Conservation (phyloP, 2,329 filamentous ascomycete species). For the Scytalidium lignicola region DNA sequence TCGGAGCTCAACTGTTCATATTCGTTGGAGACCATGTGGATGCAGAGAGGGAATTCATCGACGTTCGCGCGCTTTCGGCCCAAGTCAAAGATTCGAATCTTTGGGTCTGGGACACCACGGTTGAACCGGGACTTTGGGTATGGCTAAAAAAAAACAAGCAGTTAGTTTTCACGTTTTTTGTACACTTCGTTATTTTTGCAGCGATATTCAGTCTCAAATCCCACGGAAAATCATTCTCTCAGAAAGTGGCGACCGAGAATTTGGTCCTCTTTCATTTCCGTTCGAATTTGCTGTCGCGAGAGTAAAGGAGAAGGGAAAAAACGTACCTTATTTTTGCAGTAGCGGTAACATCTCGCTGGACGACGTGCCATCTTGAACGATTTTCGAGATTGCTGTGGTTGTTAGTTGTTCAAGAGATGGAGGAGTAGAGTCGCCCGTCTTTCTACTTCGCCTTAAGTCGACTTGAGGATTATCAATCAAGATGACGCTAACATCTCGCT, state of each 20-base stretch:
- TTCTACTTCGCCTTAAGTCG: background rate
- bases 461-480: background rate
- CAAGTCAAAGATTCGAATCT: conserved; percentile 94
- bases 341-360: conserved; percentile 99
- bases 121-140: conserved; percentile 99
- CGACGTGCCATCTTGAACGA: conserved; percentile 96
- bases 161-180: conserved; percentile 10
- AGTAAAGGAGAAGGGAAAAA: background rate
- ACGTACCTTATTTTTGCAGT: conserved; percentile 99
- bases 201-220: background rate
- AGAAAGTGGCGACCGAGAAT: conserved; percentile 7
- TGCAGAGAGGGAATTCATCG: conserved; percentile 98
- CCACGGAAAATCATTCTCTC: conserved; percentile 3
- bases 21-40: conserved; percentile 99
- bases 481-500: background rate
- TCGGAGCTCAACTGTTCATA: conserved; percentile 99
- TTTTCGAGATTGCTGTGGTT: conserved; percentile 34
- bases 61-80: conserved; percentile 98
- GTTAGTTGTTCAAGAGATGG: conserved; percentile 6
- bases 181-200: background rate
- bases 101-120: conserved; percentile 87
- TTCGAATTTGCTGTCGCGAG: conserved; percentile 1
- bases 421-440: conserved; percentile 15
- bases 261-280: conserved; percentile 1
- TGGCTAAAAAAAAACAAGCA: conserved; percentile 49